These are phyloP conservation scores for Claviceps capensis DNA, from an alignment of 2,329 filamentous ascomycete species.

Conservation along the genomic window DNA sequence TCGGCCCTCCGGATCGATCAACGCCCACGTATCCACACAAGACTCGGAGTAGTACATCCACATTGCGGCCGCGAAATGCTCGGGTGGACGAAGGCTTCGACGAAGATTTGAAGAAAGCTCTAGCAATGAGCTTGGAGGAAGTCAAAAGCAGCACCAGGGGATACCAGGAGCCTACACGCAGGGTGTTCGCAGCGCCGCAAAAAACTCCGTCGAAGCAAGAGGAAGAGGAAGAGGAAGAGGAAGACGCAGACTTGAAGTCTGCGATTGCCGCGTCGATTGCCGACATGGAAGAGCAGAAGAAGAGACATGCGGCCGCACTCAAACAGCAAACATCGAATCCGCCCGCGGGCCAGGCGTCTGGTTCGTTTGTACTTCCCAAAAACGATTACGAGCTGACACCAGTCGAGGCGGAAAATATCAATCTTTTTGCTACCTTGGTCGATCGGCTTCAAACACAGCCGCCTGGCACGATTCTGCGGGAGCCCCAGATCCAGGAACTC, in stretches of 20 bases:
- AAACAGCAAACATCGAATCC: constrained; percentile 58
- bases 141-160: constrained; percentile 62
- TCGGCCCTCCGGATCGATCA: constrained; percentile 31
- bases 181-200: constrained; percentile 19
- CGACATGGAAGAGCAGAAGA: constrained; percentile 98
- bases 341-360: constrained; percentile 21
- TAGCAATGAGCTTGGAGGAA: constrained; percentile 96
- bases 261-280: constrained; percentile 89
- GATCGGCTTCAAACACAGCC: constrained; percentile 91
- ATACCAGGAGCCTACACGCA: constrained; percentile 48
- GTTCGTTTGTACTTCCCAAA: constrained; percentile 51
- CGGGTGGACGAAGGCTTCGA: constrained; percentile 85
- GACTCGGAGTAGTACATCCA: constrained; percentile 43
- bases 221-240: constrained; percentile 50
- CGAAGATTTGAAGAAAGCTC: constrained; percentile 80
- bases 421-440: constrained; percentile 84
- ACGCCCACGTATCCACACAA: constrained; percentile 40
- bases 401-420: constrained; percentile 94
- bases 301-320: constrained; percentile 69
- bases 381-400: constrained; percentile 90
- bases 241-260: constrained; percentile 78
- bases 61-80: constrained; percentile 82
- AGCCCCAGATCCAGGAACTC: constrained; percentile 94
- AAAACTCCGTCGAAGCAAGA: constrained; percentile 28
- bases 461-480: constrained; percentile 86